phyloP scores from a whole-genome alignment of 345 rosid genomes.

The Boechera divaricarpa region DNA sequence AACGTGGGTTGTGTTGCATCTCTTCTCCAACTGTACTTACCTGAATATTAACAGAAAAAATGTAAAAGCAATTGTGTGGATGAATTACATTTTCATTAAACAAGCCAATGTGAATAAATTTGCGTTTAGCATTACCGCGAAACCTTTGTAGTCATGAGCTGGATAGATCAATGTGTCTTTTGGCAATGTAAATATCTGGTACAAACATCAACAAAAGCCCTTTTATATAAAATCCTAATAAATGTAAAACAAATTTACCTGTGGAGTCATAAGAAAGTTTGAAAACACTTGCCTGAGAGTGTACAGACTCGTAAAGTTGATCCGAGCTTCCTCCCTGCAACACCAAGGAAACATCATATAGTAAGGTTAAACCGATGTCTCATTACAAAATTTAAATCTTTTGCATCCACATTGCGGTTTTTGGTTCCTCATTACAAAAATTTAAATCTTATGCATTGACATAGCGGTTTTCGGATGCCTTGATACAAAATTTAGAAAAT shows the following conservation, averaged over 20 bases:
- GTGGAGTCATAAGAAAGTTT: not conserved
- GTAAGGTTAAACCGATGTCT: conserved; percentile 9
- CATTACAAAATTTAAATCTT: not conserved
- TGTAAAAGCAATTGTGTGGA: conserved; percentile 2
- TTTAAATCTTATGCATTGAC: not conserved
- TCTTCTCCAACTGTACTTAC: conserved; percentile 96
- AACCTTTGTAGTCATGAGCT: conserved; percentile 95
- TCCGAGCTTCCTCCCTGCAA: conserved; percentile 87
- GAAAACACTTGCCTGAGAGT: conserved; percentile 74
- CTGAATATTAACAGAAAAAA: conserved; percentile 50
- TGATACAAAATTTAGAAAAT: not conserved
- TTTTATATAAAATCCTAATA: not conserved
- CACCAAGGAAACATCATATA: not conserved
- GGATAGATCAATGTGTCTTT: conserved; percentile 88
- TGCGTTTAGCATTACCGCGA: conserved; percentile 56
- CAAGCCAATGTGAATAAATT: not conserved
- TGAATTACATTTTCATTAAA: not conserved
- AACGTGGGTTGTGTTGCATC: conserved; percentile 72
- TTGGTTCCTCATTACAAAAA: not conserved
- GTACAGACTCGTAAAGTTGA: conserved; percentile 86
- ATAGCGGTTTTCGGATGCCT: not conserved
- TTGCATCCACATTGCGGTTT: not conserved
- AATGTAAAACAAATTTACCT: not conserved
- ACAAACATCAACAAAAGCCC: conserved; percentile 11
- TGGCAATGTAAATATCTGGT: conserved; percentile 85